Evolutionary conservation across 805 yeast genomes (phyloP).

Genomic region (Clavispora santaluciae): DNA sequence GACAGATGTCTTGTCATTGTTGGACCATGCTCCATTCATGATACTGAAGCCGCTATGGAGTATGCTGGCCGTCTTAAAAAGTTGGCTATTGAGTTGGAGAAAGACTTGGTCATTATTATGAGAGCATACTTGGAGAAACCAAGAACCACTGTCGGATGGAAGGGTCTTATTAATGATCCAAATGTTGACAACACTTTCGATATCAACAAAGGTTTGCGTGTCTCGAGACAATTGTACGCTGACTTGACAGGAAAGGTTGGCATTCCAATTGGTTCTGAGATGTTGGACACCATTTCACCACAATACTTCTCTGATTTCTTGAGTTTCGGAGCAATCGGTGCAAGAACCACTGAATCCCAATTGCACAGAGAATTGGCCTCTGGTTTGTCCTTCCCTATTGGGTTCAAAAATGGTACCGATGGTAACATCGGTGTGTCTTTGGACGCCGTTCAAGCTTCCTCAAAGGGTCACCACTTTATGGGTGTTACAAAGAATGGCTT

Average conservation of each 20-base stretch:
- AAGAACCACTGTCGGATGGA: conserved; percentile 99
- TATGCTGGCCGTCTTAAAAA: conserved; percentile 66
- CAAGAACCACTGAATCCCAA: conserved; percentile 98
- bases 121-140: conserved; percentile 98
- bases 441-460: conserved; percentile 90
- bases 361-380: conserved; percentile 96
- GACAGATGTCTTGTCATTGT: conserved; percentile 86
- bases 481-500: conserved; percentile 95
- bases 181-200: conserved; percentile 90
- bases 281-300: conserved; percentile 97
- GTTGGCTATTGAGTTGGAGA: conserved; percentile 56
- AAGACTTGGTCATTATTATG: conserved; percentile 85
- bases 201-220: conserved; percentile 89
- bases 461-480: conserved; percentile 90
- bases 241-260: conserved; percentile 68
- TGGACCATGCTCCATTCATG: conserved; percentile 98
- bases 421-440: conserved; percentile 92
- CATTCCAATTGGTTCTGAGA: conserved; percentile 89
- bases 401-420: conserved; percentile 97
- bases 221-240: conserved; percentile 81
- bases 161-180: conserved; percentile 96
- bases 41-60: conserved; percentile 86
- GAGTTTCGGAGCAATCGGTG: conserved; percentile 97
- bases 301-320: conserved; percentile 90
- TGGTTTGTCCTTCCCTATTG: conserved; percentile 95